Evolutionary conservation across 768 basidiomycete genomes (phyloP), one percentile per base, ranked within the genome.

Genomic region (Kondoa malvinella): DNA sequence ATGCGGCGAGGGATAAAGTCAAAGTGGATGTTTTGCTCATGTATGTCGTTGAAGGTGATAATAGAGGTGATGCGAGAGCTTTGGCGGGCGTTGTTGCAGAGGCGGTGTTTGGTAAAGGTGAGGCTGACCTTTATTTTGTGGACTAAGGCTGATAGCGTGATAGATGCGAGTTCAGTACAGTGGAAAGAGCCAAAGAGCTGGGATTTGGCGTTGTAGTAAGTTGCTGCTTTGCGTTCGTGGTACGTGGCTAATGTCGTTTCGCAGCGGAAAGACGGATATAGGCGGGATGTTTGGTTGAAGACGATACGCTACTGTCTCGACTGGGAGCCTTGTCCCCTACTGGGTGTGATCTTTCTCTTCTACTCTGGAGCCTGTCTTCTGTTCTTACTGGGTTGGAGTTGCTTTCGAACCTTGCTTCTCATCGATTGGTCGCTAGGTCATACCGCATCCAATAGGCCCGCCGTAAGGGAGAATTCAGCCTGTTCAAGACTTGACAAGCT

Each of bases 131-230:
- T 33, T 17, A 63, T 33, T 63, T 14, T 29, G 32, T 63, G 27
- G 27, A 8, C 31, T 63, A 21, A 8, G 40, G 8, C 40, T 8
- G 40, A 8, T 50, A 50, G 40, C 8, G 40, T 50, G 40, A 50
- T 21, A 8, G 40, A 50, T 8, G 8, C 40, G 21, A 50, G 8
- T 50, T 50, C 12, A 50, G 40, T 50, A 8, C 40, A 59, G 30
- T 59, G 58, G 58, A 63, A 63, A 32, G 61, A 63, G n/a, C 61
- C 61, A 16, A 63, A 32, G 61, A 31, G 29, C 15, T 63, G 61
- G 40, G 21, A 50, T 50, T 50, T 50, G 40, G 40, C 40, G 8
- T 50, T 50, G 21, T 50, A 50, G 40, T 50, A 50, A 50, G 40
- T 50, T 21, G 8, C 21, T 50, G 12, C 21, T 50, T 50, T 8